Evolutionary conservation across 2,329 filamentous ascomycete genomes (phyloP).

Genomic region (Fonsecaea nubica): DNA sequence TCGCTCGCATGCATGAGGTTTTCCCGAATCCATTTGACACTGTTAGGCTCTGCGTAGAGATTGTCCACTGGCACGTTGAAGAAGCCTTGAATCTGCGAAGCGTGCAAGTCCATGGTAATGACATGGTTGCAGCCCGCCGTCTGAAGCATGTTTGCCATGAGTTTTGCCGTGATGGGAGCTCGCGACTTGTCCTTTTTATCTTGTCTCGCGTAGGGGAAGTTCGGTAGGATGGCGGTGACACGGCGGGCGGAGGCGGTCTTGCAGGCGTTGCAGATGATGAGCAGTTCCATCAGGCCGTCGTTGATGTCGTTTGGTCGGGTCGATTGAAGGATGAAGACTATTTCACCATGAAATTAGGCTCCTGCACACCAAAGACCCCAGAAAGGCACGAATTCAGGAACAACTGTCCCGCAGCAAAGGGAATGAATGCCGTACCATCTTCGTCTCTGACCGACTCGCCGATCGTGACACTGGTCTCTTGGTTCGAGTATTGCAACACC

Average conservation of each 20-base stretch:
- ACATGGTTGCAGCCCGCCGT: slow-evolving; percentile 92
- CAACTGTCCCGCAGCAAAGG: slow-evolving; percentile 27
- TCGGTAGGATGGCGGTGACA: slow-evolving; percentile 93
- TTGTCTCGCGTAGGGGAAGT: slow-evolving; percentile 94
- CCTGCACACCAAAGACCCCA: not conserved
- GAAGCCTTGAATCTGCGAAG: slow-evolving; percentile 93
- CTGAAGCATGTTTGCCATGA: slow-evolving; percentile 97
- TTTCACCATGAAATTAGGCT: slow-evolving; percentile 4
- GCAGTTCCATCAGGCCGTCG: slow-evolving; percentile 94
- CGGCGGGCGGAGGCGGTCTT: slow-evolving; percentile 82
- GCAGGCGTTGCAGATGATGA: slow-evolving; percentile 98
- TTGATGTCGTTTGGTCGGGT: slow-evolving; percentile 96
- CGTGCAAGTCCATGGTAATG: slow-evolving; percentile 96
- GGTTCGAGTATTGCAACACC: slow-evolving; percentile 71
- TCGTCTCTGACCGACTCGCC: slow-evolving; percentile 96
- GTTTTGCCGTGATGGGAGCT: slow-evolving; percentile 93
- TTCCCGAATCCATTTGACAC: slow-evolving; percentile 87
- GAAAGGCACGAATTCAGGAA: slow-evolving; percentile 19
- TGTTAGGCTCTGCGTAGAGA: slow-evolving; percentile 91
- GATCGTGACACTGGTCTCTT: slow-evolving; percentile 75
- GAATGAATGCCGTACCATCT: slow-evolving; percentile 67
- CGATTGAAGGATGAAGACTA: slow-evolving; percentile 87
- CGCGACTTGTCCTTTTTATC: slow-evolving; percentile 97
- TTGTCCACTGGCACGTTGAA: slow-evolving; percentile 85
- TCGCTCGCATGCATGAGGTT: slow-evolving; percentile 76